Base-by-base conservation (phyloP, 164 flowering plant genomes). In the Cinnamomum micranthum region DNA sequence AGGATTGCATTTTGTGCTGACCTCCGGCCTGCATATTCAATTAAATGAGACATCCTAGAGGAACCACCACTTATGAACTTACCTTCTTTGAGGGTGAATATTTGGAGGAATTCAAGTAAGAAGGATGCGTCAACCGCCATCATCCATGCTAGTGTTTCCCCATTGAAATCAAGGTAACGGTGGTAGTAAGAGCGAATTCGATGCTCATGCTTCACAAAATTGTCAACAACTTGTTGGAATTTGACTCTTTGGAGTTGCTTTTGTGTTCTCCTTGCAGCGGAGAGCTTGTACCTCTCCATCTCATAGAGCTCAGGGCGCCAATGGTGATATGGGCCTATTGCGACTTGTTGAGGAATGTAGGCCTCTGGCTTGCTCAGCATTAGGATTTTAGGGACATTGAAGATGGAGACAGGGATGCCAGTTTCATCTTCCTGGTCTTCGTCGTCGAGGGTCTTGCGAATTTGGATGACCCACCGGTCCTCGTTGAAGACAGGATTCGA, bases 111-210 rank as follows among this genome's bases (percentile, higher is more conserved):
- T 50, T 82, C 83, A 12, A 83, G 80, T 51, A 83, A 73, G 81
- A 83, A 83, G 19, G 76, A 74, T 1, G 77, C 77, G 55, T 81
- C 85, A 15, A 83, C 60, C 0, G 81, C 80, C 78, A 83, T 69
- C 73, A 81, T 72, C 83, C 83, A 83, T 6, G 80, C 74, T 1
- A 83, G 65, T 19, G 81, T 78, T 47, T 79, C 78, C 7, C 80
- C 69, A 17, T 67, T 72, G 60, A 71, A 75, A 63, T 83, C 73
- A 2, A 83, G 78, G 75, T 74, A 78, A 14, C 76, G 66, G 51
- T 83, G 80, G 77, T 78, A 83, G 31, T 60, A 78, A 1, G 75
- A 65, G 3, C 83, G 77, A 58, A 83, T 77, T 10, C 69, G 50
- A 2, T 22, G 74, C 58, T 83, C 85, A 22, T 55, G 70, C 33